phyloP scores from a whole-genome alignment of 169 alveolate genomes.

The Eimeria necatrix region DNA sequence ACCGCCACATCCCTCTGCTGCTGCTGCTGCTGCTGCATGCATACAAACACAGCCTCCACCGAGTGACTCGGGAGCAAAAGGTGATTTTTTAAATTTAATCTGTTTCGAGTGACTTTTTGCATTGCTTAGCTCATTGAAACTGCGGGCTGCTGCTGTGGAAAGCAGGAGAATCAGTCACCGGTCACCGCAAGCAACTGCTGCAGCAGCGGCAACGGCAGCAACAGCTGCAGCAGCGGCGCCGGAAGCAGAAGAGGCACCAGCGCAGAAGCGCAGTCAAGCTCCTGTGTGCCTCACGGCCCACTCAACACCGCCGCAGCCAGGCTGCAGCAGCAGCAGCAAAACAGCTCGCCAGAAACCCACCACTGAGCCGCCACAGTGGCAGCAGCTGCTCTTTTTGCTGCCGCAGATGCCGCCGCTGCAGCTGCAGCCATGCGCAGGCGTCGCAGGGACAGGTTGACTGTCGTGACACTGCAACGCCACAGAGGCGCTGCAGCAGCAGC shows the following conservation, averaged over 20 bases:
- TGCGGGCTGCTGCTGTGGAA: not conserved
- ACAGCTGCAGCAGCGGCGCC: not conserved
- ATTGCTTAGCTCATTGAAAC: too few species aligned
- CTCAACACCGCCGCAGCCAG: not conserved
- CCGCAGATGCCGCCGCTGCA: not conserved
- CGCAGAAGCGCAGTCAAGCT: not conserved
- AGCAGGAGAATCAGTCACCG: not conserved
- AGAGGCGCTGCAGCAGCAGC: not conserved
- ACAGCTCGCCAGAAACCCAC: too few species aligned
- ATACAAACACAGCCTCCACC: too few species aligned
- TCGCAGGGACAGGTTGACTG: not conserved
- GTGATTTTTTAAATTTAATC: too few species aligned
- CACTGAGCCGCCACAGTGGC: not conserved
- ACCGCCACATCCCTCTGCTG: too few species aligned
- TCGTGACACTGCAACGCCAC: not conserved
- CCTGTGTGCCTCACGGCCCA: not conserved
- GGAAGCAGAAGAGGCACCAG: not conserved
- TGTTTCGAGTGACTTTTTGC: too few species aligned
- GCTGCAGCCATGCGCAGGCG: not conserved
- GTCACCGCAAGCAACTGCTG: not conserved
- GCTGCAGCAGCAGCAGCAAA: not conserved
- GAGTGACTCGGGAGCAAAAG: too few species aligned
- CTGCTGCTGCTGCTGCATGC: too few species aligned
- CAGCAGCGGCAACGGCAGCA: not conserved
- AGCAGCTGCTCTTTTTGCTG: not conserved